These are phyloP conservation scores for Chaetomium sp. DNA, from an alignment of 2,329 filamentous ascomycete species.

Conservation along the genomic window DNA sequence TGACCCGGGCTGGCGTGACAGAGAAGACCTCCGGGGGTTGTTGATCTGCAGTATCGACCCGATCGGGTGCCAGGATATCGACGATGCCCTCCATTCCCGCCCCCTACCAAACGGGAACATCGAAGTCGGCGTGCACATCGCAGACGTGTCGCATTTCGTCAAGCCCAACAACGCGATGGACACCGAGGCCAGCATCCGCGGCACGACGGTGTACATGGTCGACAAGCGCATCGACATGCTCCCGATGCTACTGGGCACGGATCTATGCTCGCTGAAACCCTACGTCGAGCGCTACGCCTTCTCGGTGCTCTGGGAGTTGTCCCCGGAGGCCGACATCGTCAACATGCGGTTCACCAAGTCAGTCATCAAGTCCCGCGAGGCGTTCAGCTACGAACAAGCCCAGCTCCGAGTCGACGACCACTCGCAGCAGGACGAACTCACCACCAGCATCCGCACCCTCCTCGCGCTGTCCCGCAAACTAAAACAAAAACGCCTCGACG, in stretches of 20 bases:
- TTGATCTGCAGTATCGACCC: conserved; percentile 97
- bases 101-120: conserved; percentile 85
- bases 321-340: conserved; percentile 76
- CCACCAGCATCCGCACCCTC: conserved; percentile 78
- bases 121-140: conserved; percentile 96
- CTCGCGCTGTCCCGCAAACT: conserved; percentile 87
- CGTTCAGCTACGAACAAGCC: conserved; percentile 95
- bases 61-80: conserved; percentile 92
- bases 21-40: conserved; percentile 76
- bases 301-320: conserved; percentile 83
- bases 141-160: conserved; percentile 98
- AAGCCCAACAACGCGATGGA: conserved; percentile 98
- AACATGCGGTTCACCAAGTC: conserved; percentile 90
- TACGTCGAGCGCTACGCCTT: conserved; percentile 94
- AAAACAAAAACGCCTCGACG: conserved; percentile 91
- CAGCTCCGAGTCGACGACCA: conserved; percentile 88
- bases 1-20: conserved; percentile 79
- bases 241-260: conserved; percentile 89
- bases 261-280: conserved; percentile 92
- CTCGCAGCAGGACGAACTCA: conserved; percentile 83
- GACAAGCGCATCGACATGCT: conserved; percentile 99
- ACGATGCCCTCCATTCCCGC: conserved; percentile 88
- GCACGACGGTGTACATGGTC: conserved; percentile 94
- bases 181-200: conserved; percentile 83
- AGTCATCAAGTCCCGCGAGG: conserved; percentile 91